phyloP scores from a whole-genome alignment of 306 rosid genomes.

The Medicago truncatula region DNA sequence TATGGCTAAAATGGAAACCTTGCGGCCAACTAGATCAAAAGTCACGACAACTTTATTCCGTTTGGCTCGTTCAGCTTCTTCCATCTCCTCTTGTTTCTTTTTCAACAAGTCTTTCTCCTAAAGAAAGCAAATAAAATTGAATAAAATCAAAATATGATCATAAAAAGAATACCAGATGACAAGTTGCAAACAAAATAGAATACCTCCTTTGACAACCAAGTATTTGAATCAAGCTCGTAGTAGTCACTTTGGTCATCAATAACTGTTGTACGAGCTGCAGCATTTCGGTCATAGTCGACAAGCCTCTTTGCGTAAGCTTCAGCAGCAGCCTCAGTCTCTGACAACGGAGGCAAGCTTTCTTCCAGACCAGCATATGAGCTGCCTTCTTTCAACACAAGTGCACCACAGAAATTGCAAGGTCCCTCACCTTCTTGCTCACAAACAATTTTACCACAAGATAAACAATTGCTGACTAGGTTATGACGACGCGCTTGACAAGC shows the following conservation, averaged over 20 bases:
- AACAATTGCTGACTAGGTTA: constrained; percentile 76
- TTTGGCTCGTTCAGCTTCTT: constrained; percentile 87
- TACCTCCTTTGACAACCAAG: constrained; percentile 94
- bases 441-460: constrained; percentile 94
- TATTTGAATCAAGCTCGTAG: constrained; percentile 92
- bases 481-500: constrained; percentile 89
- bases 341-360: constrained; percentile 63
- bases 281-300: constrained; percentile 83
- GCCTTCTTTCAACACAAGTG: constrained; percentile 88
- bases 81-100: constrained; percentile 88
- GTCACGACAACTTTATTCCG: constrained; percentile 82
- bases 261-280: constrained; percentile 96
- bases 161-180: not conserved
- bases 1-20: constrained; percentile 57
- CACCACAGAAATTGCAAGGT: constrained; percentile 88
- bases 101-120: constrained; percentile 87
- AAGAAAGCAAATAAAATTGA: constrained; percentile 36
- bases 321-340: constrained; percentile 82
- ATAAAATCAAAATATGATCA: not conserved
- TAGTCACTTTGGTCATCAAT: constrained; percentile 98
- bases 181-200: constrained; percentile 25
- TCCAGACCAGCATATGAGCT: constrained; percentile 92
- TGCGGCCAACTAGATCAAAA: constrained; percentile 96
- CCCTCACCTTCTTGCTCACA: constrained; percentile 99
- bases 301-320: constrained; percentile 96